Evolutionary conservation across 2,329 filamentous ascomycete genomes (phyloP), one percentile per base, ranked within the genome.

Genomic region (Purpureocillium takamizusanense): DNA sequence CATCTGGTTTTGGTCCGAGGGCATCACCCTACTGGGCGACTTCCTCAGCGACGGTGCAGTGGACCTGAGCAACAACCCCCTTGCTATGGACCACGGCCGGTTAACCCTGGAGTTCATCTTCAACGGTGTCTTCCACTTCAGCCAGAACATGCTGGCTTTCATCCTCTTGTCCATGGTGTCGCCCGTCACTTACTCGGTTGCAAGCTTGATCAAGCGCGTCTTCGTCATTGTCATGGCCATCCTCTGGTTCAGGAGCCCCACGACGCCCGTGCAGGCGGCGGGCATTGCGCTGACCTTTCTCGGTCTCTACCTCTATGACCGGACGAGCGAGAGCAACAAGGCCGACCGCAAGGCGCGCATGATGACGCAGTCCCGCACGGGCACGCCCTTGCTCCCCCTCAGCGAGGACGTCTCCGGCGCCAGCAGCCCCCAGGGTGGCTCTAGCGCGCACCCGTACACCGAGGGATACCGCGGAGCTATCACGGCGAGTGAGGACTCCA

Each of bases 71-170:
- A 57, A 67, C 31, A 64, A 63, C 17, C 78, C 81, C 27, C 72
- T 89, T 21, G 78, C 83, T 11, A 81, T 85, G 51, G 83, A 86
- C 46, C 82, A 89, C 42, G 86, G 83, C 18, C 78, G 86, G 3
- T 59, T 83, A 33, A 66, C 72, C 1, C 54, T 94, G n/a, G 92
- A 98, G 56, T 97, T 94, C 57, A 59, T 97, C 37, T 97, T 98
- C 72, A 98, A 98, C 59, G 92, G 92, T 39, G 82, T 87, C 4
- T 95, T 94, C 56, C 92, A 98, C 62, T 98, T 97, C 60, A 86
- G 79, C 13, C 92, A 98, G 55, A 95, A 94, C 55, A 94, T 98
- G 38, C 74, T 98, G 39, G 92, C 92, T 0, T 98, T 98, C 56
- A 71, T 95, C 16, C 72, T 98, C 6, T 70, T 98, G 7, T 95